Conservation (phyloP, 2,329 filamentous ascomycete species). For the Cercospora sp. region DNA sequence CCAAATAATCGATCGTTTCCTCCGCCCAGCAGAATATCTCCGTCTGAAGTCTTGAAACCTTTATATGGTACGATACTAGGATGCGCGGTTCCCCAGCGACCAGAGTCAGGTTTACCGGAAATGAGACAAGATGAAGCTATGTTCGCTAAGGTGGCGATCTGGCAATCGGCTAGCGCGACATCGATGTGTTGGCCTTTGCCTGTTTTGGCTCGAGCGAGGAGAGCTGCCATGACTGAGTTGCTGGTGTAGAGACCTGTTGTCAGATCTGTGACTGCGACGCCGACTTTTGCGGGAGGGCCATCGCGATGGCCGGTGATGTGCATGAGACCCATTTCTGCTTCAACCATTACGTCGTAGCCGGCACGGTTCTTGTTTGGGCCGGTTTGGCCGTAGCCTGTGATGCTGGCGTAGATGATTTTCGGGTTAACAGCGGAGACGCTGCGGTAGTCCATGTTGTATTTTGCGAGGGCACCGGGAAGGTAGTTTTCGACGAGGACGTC, state of each 20-base stretch:
- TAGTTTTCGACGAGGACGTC: slow-evolving; percentile 98
- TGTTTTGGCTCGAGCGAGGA: slow-evolving; percentile 72
- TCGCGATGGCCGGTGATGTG: slow-evolving; percentile 91
- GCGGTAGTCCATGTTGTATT: slow-evolving; percentile 87
- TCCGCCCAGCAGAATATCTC: slow-evolving; percentile 63
- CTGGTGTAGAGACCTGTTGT: slow-evolving; percentile 94
- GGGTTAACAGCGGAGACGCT: slow-evolving; percentile 81
- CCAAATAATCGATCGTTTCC: slow-evolving; percentile 65
- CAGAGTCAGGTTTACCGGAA: slow-evolving; percentile 81
- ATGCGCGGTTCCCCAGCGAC: slow-evolving; percentile 95
- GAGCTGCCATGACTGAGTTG: slow-evolving; percentile 91
- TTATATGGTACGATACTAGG: slow-evolving; percentile 97
- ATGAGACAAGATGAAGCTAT: slow-evolving; percentile 90
- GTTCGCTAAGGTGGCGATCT: slow-evolving; percentile 91
- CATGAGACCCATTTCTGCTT: slow-evolving; percentile 97
- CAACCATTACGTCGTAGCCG: slow-evolving; percentile 99
- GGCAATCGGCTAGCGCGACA: slow-evolving; percentile 86
- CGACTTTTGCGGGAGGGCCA: slow-evolving; percentile 92
- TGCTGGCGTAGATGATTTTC: slow-evolving; percentile 85
- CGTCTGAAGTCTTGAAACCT: slow-evolving; percentile 68
- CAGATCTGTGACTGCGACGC: slow-evolving; percentile 92
- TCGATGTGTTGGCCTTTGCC: slow-evolving; percentile 90
- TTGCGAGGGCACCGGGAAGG: slow-evolving; percentile 81
- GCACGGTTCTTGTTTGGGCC: slow-evolving; percentile 84
- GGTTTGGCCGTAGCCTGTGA: slow-evolving; percentile 95